A percentile compares a stretch with the other conserved stretches of the same genome.
These are phyloP conservation scores for Aplosporella prunicola DNA, from an alignment of 2,329 filamentous ascomycete genomes.

Conservation along the genomic window DNA sequence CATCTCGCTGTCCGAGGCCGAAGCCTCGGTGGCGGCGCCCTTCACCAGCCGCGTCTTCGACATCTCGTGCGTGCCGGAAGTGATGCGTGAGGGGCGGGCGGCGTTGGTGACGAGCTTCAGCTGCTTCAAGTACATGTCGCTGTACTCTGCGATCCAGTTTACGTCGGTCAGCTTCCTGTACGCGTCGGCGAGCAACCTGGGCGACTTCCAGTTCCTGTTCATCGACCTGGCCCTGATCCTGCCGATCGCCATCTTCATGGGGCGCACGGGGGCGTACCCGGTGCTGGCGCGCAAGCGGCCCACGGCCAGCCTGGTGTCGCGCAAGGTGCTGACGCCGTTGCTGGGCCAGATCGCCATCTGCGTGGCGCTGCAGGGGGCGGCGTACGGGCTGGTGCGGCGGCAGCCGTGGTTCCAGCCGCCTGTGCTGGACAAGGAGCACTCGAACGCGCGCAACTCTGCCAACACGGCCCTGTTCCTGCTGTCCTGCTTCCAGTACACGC, in stretches of 20 bases:
- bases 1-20: constrained; percentile 92
- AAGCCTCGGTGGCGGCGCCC: constrained; percentile 94
- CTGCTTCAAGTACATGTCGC: constrained; percentile 99
- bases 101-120: constrained; percentile 97
- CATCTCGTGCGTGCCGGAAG: constrained; percentile 86
- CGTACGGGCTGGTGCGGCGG: constrained; percentile 62
- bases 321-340: constrained; percentile 83
- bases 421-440: constrained; percentile 63
- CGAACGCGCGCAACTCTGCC: constrained; percentile 83
- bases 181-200: constrained; percentile 83
- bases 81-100: constrained; percentile 87
- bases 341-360: constrained; percentile 81
- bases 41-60: constrained; percentile 95
- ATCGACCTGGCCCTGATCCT: constrained; percentile 89
- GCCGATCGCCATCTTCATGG: constrained; percentile 97
- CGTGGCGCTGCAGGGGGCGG: constrained; percentile 64
- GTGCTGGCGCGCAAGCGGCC: constrained; percentile 74
- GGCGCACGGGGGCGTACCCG: constrained; percentile 81
- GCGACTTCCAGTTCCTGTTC: constrained; percentile 96
- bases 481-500: constrained; percentile 90
- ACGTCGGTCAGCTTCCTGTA: constrained; percentile 95
- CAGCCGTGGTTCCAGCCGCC: constrained; percentile 85
- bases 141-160: constrained; percentile 99
- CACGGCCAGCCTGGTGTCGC: constrained; percentile 81
- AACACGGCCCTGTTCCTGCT: constrained; percentile 86